Conservation (phyloP, 768 basidiomycete species). For the Amanita rubescens region DNA sequence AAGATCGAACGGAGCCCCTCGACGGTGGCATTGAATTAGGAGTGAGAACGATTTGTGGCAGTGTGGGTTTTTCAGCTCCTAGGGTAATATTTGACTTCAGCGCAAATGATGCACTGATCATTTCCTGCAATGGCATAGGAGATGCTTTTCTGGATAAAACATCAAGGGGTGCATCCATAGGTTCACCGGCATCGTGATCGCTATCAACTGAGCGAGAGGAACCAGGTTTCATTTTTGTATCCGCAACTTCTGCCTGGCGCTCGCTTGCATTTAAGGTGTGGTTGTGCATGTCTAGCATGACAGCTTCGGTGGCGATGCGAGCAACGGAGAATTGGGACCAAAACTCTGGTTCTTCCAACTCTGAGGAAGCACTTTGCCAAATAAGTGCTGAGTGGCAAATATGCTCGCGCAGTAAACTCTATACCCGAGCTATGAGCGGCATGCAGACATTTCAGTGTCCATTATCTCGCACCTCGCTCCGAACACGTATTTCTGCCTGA, state of each 20-base stretch:
- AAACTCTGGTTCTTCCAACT: constrained; percentile 54
- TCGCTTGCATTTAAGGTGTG: constrained; percentile 42
- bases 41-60: constrained; percentile 40
- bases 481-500: constrained; percentile 59
- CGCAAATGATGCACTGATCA: constrained; percentile 65
- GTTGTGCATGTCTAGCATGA: constrained; percentile 59
- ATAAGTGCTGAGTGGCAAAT: constrained; percentile 70
- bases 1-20: neutral
- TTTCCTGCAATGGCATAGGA: constrained; percentile 62
- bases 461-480: constrained; percentile 49
- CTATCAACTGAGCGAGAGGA: neutral
- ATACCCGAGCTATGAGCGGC: constrained; percentile 6
- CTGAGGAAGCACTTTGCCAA: constrained; percentile 53
- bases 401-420: constrained; percentile 67
- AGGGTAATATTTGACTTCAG: constrained; percentile 66
- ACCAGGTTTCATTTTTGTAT: neutral
- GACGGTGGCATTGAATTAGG: constrained; percentile 18
- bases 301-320: constrained; percentile 58
- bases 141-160: constrained; percentile 30
- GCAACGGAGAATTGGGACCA: constrained; percentile 63
- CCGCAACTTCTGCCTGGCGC: constrained; percentile 16
- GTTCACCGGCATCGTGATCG: neutral
- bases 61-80: constrained; percentile 44
- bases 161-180: constrained; percentile 24
- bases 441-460: neutral